phyloP scores from a whole-genome alignment of 495 filamentous ascomycete genomes.

The Talaromyces stipitatus region DNA sequence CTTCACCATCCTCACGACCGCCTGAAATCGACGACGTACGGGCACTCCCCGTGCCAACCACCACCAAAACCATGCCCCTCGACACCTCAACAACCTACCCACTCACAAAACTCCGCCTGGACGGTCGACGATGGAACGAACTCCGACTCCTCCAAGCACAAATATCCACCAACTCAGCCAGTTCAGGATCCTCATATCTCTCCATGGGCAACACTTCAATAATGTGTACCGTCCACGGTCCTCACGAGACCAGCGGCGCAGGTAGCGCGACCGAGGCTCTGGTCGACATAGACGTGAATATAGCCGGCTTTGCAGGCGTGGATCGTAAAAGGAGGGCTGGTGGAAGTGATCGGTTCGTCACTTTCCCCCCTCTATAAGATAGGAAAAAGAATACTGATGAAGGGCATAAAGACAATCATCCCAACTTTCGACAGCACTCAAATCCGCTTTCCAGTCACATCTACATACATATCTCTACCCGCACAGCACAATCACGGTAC shows the following conservation, averaged over 20 bases:
- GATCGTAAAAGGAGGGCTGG: conserved; percentile 67
- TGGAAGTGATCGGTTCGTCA: conserved; percentile 66
- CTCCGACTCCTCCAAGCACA: conserved; percentile 82
- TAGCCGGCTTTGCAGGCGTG: conserved; percentile 81
- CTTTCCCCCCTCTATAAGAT: not conserved
- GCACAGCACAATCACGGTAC: conserved; percentile 74
- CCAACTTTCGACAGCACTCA: conserved; percentile 72
- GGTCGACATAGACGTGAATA: conserved; percentile 72
- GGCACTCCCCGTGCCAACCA: not conserved
- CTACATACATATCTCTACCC: conserved; percentile 85
- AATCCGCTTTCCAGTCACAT: conserved; percentile 61
- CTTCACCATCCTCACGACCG: not conserved
- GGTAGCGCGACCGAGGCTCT: conserved; percentile 47
- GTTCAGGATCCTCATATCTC: conserved; percentile 83
- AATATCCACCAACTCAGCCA: conserved; percentile 82
- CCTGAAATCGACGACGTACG: not conserved
- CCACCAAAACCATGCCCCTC: conserved; percentile 60
- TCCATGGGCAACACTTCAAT: conserved; percentile 96
- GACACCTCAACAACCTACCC: conserved; percentile 78
- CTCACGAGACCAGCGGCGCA: conserved; percentile 51
- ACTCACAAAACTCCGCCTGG: conserved; percentile 79
- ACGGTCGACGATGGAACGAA: conserved; percentile 97
- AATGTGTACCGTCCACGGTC: conserved; percentile 84
- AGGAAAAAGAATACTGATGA: not conserved
- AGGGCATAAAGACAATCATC: conserved; percentile 53